Conservation (phyloP, 768 basidiomycete species). For the Trametes sanguinea region DNA sequence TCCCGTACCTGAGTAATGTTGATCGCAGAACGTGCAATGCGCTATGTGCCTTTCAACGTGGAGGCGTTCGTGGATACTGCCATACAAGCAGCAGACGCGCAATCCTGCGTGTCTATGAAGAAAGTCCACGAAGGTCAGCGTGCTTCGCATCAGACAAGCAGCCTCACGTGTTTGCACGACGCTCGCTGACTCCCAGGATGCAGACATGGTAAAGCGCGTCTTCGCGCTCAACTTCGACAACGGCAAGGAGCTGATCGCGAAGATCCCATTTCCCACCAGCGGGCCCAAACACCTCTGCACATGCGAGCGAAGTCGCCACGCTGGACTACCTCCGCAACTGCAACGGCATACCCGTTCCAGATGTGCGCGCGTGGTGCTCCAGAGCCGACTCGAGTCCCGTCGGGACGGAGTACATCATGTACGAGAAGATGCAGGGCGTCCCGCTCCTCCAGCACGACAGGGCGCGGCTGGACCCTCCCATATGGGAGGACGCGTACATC, state of each 20-base stretch:
- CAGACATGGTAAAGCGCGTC: conserved; percentile 33
- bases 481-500: not conserved
- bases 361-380: conserved; percentile 42
- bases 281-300: conserved; percentile 41
- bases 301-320: conserved; percentile 51
- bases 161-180: not conserved
- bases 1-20: not conserved
- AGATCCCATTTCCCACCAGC: conserved; percentile 42
- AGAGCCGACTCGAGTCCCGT: conserved; percentile 40
- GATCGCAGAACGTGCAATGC: conserved; percentile 11
- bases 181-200: not conserved
- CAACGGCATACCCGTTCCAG: conserved; percentile 42
- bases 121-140: conserved; percentile 16
- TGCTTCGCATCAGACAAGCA: not conserved
- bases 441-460: conserved; percentile 1
- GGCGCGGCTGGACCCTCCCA: not conserved
- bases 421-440: conserved; percentile 37
- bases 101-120: conserved; percentile 4
- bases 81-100: conserved; percentile 12
- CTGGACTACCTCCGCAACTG: conserved; percentile 42
- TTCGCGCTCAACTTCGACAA: conserved; percentile 43
- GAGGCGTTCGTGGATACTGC: conserved; percentile 14
- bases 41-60: conserved; percentile 20
- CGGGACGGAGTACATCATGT: conserved; percentile 47
- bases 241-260: conserved; percentile 42